These are phyloP conservation scores for Orbilia quercus DNA, from an alignment of 2,329 filamentous ascomycete species.

Conservation along the genomic window DNA sequence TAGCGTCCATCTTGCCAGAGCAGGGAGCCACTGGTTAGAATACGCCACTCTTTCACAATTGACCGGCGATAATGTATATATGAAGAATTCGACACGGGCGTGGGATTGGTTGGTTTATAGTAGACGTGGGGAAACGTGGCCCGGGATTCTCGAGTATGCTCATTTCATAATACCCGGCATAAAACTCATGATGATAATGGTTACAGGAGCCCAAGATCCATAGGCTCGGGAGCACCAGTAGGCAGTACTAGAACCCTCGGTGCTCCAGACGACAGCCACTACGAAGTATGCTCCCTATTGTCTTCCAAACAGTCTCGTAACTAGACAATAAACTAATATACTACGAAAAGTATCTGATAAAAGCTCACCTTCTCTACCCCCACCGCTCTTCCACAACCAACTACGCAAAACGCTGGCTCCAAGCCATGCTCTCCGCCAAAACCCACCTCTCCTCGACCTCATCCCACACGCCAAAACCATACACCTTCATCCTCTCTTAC, in stretches of 20 bases:
- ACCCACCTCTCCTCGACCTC: slow-evolving; percentile 68
- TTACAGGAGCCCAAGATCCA: slow-evolving; percentile 63
- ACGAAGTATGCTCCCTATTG: slow-evolving; percentile 56
- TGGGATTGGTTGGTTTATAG: slow-evolving; percentile 65
- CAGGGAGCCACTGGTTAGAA: slow-evolving; percentile 65
- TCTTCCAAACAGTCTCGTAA: not conserved
- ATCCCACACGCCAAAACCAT: slow-evolving; percentile 10
- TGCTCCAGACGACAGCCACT: slow-evolving; percentile 63
- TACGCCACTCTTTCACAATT: slow-evolving; percentile 64
- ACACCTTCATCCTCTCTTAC: slow-evolving; percentile 47
- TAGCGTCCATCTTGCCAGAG: slow-evolving; percentile 63
- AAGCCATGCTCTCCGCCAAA: slow-evolving; percentile 80
- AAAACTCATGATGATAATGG: too few species aligned
- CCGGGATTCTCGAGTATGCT: slow-evolving; percentile 63
- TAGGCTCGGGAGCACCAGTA: slow-evolving; percentile 63
- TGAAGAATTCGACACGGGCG: slow-evolving; percentile 64
- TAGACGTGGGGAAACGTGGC: slow-evolving; percentile 61
- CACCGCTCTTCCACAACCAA: slow-evolving; percentile 68
- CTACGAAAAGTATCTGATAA: slow-evolving; percentile 76
- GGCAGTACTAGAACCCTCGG: slow-evolving; percentile 64
- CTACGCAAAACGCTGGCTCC: slow-evolving; percentile 80
- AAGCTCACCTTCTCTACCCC: slow-evolving; percentile 85
- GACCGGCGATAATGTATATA: slow-evolving; percentile 64
- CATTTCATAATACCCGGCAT: too few species aligned
- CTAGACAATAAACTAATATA: not conserved